A percentile compares a stretch with the other conserved stretches of the same genome.
These are phyloP conservation scores for Rubia tinctorum DNA, from an alignment of 305 asterid genomes.

Conservation along the genomic window DNA sequence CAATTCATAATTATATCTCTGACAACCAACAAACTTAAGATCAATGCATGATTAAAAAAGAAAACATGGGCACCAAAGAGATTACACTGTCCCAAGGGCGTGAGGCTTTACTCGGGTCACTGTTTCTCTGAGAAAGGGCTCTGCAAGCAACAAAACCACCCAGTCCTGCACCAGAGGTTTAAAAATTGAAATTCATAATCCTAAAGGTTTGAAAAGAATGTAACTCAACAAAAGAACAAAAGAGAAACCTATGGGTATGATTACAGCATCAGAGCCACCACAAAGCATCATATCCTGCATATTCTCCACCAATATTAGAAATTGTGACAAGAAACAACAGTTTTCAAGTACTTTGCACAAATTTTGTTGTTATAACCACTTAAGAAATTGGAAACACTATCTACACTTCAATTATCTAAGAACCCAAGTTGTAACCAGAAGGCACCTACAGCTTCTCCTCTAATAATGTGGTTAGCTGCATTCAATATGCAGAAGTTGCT, in stretches of 20 bases:
- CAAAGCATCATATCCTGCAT: conserved; percentile 96
- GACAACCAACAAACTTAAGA: background rate
- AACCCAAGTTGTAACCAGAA: conserved; percentile 13
- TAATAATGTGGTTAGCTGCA: conserved; percentile 95
- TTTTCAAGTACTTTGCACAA: background rate
- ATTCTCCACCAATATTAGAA: conserved; percentile 24
- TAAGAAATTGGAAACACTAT: background rate
- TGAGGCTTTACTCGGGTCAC: conserved; percentile 87
- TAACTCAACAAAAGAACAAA: conserved; percentile 9
- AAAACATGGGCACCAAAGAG: conserved; percentile 19
- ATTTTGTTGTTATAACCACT: background rate
- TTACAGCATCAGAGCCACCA: conserved; percentile 94
- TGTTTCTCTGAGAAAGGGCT: conserved; percentile 51
- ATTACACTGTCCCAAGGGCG: conserved; percentile 96
- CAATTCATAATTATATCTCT: background rate
- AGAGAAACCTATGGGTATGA: conserved; percentile 62
- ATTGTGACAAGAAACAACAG: conserved; percentile 19
- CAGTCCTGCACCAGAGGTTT: conserved; percentile 34
- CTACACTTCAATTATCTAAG: background rate
- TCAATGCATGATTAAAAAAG: background rate
- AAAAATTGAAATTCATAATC: conserved; percentile 20
- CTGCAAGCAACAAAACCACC: conserved; percentile 59
- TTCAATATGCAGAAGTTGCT: conserved; percentile 91
- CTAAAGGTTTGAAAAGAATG: conserved; percentile 13
- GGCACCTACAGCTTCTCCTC: conserved; percentile 94